A percentile compares a stretch with the other conserved stretches of the same genome.
Evolutionary conservation across 306 rosid species (phyloP).

Genomic region (Oemleria cerasiformis): DNA sequence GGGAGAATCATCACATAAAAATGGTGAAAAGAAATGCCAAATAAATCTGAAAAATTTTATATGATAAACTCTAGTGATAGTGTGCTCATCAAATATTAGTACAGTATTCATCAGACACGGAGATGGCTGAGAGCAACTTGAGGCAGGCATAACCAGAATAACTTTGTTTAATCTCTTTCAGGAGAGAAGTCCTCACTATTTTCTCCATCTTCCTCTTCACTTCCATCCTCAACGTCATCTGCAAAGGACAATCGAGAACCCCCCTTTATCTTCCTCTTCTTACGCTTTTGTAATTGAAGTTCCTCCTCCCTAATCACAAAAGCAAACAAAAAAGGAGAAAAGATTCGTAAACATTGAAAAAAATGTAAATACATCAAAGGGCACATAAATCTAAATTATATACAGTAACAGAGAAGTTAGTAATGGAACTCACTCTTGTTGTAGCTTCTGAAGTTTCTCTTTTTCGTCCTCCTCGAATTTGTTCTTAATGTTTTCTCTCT

Average conservation of each 20-base stretch:
- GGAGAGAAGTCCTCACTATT: conserved; percentile 33
- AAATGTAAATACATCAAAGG: not conserved
- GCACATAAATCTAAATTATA: not conserved
- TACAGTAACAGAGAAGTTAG: not conserved
- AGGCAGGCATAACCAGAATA: not conserved
- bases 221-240: conserved; percentile 70
- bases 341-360: not conserved
- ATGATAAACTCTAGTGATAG: not conserved
- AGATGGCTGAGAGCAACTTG: not conserved
- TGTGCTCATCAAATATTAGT: not conserved
- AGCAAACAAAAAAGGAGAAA: not conserved
- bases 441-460: conserved; percentile 94
- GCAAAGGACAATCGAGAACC: conserved; percentile 77
- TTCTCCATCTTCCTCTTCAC: conserved; percentile 69
- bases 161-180: not conserved
- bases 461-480: conserved; percentile 98
- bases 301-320: conserved; percentile 68
- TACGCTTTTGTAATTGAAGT: conserved; percentile 77
- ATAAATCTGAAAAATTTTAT: not conserved
- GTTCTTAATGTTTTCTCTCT: conserved; percentile 87
- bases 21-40: not conserved
- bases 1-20: not conserved
- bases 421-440: conserved; percentile 60
- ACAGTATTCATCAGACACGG: not conserved
- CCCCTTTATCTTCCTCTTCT: conserved; percentile 88